Evolutionary conservation across 2,329 filamentous ascomycete species (phyloP).

Genomic region (Fusarium algeriense): DNA sequence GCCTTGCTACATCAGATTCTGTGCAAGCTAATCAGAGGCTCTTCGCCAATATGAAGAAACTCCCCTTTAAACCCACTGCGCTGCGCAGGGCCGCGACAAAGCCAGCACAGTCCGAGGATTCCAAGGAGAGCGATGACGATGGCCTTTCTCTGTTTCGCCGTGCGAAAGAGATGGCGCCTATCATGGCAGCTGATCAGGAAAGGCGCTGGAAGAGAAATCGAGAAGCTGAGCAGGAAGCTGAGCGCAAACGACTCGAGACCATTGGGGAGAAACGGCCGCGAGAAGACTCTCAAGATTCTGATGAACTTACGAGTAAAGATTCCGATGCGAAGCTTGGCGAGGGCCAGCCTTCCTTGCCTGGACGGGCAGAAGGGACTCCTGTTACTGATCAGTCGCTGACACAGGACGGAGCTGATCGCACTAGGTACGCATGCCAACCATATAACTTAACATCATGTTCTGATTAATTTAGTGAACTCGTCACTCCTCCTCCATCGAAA

Average conservation of each 20-base stretch:
- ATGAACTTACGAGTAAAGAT: conserved; percentile 6
- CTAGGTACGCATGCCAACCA: conserved; percentile 37
- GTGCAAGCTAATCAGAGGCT: conserved; percentile 22
- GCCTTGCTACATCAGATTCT: conserved; percentile 17
- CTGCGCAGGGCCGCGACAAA: conserved; percentile 52
- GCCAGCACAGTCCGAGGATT: conserved; percentile 30
- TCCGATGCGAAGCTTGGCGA: background rate
- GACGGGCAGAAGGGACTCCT: conserved; percentile 3
- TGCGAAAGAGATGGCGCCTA: conserved; percentile 62
- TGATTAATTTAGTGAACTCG: conserved; percentile 49
- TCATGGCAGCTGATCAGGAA: conserved; percentile 57
- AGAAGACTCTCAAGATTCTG: conserved; percentile 32
- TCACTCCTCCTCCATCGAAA: conserved; percentile 56
- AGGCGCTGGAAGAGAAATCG: conserved; percentile 45
- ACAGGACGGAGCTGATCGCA: conserved; percentile 22
- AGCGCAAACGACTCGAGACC: conserved; percentile 29
- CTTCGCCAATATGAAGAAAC: conserved; percentile 52
- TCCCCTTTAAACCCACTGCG: conserved; percentile 65
- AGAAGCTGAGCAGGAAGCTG: conserved; percentile 37
- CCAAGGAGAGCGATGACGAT: conserved; percentile 48
- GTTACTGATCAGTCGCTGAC: conserved; percentile 26
- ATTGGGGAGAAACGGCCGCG: conserved; percentile 39
- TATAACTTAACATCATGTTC: background rate
- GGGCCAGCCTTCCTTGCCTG: background rate
- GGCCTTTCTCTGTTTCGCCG: conserved; percentile 64